Percentiles rank a stretch among this genome's conserved stretches.
These are phyloP conservation scores for Immersiporthe knoxdaviesiana DNA, from an alignment of 2,329 filamentous ascomycete genomes.

Conservation along the genomic window DNA sequence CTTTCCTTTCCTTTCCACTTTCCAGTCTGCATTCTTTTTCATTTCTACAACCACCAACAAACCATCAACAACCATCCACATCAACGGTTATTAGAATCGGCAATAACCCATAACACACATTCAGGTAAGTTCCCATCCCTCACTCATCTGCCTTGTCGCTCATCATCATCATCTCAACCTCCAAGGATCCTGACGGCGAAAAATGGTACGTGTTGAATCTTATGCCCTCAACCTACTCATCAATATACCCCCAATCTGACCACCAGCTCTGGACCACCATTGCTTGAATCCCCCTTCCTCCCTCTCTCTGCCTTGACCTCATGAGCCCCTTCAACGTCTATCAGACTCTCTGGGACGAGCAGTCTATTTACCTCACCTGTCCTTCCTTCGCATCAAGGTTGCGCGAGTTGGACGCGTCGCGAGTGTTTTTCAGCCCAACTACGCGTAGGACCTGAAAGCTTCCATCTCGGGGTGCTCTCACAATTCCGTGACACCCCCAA, in stretches of 20 bases:
- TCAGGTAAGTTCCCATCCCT: no score
- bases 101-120: neutral
- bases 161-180: neutral
- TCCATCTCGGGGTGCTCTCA: neutral
- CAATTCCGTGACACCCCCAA: neutral
- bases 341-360: neutral
- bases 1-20: neutral
- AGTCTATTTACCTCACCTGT: neutral
- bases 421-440: neutral
- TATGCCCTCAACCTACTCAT: neutral
- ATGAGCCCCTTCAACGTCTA: neutral
- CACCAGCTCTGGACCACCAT: neutral
- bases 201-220: neutral
- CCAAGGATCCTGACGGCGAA: neutral
- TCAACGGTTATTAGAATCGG: no score
- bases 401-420: neutral
- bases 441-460: neutral
- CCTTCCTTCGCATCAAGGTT: neutral
- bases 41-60: neutral
- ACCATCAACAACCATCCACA: neutral
- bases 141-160: neutral
- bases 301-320: no score
- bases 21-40: neutral
- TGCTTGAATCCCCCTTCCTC: neutral
- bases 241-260: neutral